Conservation (phyloP, 1,284 basidiomycete species). For the Bjerkandera adusta region DNA sequence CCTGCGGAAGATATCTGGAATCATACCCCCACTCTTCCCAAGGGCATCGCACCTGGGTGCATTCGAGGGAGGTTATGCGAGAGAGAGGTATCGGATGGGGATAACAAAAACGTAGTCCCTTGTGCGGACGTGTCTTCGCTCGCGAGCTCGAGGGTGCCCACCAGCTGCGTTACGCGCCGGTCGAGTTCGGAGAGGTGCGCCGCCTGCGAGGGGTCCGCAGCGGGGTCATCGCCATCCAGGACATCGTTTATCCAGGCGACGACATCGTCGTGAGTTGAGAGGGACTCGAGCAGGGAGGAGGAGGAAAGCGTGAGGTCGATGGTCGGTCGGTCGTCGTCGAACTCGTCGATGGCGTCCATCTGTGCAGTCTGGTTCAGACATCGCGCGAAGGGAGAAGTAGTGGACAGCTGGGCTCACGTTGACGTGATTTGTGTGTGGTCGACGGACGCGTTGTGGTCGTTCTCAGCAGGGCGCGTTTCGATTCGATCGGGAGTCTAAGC, state of each 20-base stretch:
- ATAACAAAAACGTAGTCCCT: too few species aligned
- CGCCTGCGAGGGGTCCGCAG: not conserved
- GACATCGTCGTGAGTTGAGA: conserved; percentile 42
- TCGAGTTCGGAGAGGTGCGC: conserved; percentile 68
- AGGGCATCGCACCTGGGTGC: too few species aligned
- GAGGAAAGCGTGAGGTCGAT: conserved; percentile 2
- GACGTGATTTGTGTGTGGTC: too few species aligned
- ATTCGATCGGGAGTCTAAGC: too few species aligned
- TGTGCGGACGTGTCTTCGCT: conserved; percentile 83
- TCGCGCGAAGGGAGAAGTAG: too few species aligned
- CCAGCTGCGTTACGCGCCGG: conserved; percentile 68
- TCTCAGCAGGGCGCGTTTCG: too few species aligned
- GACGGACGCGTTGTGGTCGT: too few species aligned
- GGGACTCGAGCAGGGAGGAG: conserved; percentile 12
- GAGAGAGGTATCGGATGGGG: too few species aligned
- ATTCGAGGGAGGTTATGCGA: too few species aligned
- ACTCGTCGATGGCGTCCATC: conserved; percentile 13
- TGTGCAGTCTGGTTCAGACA: conserved; percentile 6
- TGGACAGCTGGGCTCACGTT: too few species aligned
- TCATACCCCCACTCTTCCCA: too few species aligned
- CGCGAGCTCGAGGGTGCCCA: conserved; percentile 76
- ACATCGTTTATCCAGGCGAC: conserved; percentile 62
- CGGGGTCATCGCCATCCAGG: conserved; percentile 30
- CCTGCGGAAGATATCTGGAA: too few species aligned
- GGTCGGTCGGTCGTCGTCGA: not conserved